Percentiles rank a stretch among this genome's conserved stretches.
Conservation (phyloP, 345 rosid genomes). For the Eucalyptus victrix region DNA sequence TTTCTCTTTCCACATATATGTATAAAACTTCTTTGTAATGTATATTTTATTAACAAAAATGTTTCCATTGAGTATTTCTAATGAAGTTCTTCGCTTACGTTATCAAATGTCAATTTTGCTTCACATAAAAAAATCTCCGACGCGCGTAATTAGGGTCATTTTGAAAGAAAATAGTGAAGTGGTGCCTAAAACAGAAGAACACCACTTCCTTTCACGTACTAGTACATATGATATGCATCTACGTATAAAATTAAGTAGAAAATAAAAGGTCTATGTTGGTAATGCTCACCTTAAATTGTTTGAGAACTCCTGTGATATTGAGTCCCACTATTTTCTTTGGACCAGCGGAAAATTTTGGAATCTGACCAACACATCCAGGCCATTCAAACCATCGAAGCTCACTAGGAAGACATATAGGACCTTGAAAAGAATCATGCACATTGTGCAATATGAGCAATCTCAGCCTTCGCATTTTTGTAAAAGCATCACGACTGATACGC, state of each 20-base stretch:
- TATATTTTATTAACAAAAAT: no score
- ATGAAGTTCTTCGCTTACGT: no score
- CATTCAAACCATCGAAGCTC: not conserved
- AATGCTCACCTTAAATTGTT: not conserved
- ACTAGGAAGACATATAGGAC: not conserved
- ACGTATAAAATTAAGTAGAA: not conserved
- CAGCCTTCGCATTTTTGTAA: not conserved
- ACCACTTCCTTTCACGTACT: accelerated
- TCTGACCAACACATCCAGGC: not conserved
- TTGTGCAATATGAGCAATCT: not conserved
- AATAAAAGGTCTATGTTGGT: not conserved
- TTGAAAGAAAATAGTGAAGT: not conserved
- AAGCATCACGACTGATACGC: accelerated
- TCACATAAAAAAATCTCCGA: no score
- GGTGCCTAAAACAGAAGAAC: not conserved
- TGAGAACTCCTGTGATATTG: not conserved
- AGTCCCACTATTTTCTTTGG: not conserved
- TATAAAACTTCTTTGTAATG: not conserved
- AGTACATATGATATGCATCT: not conserved
- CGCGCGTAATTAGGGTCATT: not conserved
- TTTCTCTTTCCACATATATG: not conserved
- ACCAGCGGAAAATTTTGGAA: not conserved
- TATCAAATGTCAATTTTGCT: not conserved
- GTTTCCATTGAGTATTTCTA: not conserved
- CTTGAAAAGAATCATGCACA: not conserved